Evolutionary conservation across 805 yeast genomes (phyloP), one percentile per base, ranked within the genome.

Genomic region (Candida chauliodis): DNA sequence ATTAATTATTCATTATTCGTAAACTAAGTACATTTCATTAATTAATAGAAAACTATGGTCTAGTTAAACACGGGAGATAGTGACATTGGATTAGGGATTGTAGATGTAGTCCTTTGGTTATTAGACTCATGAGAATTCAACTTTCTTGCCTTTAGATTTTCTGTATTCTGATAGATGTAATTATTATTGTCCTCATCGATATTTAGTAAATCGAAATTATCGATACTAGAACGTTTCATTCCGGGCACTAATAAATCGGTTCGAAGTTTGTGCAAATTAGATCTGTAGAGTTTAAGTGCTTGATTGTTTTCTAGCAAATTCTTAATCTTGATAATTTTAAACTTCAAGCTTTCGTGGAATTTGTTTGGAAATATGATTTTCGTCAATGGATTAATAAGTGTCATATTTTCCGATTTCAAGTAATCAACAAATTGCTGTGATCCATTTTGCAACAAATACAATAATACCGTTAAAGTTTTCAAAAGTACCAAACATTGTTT

Each of bases 381-480:
- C 13, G 22, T 40, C 15, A 57, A 37, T 5, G 63, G 62, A 25
- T 32, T 36, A 4, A 58, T 43, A 18, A 46, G 32, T 2, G 10
- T 30, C 8, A 20, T 27, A 34, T 42, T 51, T 20, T 45, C 40
- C 5, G 18, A 8, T 15, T 39, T 32, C n/a, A 69, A 46, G 79
- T 82, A 78, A 4, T 55, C 44, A 9, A 71, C 59, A 51, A 77
- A 78, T 13, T 64, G 73, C 19, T 51, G 53, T 0, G 82, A 74
- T 0, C 84, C 84, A 26, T 76, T 72, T 41, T 77, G 71, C 14
- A 78, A 45, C 23, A 77, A 48, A 42, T 74, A 78, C 22, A 73
- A 61, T 2, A 77, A 59, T 10, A 79, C 68, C 0, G 84, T 75
- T 13, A 78, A 52, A 2, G 77, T 66, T 50, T 79, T 79, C 37